A percentile compares a stretch with the other conserved stretches of the same genome.
phyloP scores from a whole-genome alignment of 2,329 filamentous ascomycete species.

The Cucurbitaria berberidis region DNA sequence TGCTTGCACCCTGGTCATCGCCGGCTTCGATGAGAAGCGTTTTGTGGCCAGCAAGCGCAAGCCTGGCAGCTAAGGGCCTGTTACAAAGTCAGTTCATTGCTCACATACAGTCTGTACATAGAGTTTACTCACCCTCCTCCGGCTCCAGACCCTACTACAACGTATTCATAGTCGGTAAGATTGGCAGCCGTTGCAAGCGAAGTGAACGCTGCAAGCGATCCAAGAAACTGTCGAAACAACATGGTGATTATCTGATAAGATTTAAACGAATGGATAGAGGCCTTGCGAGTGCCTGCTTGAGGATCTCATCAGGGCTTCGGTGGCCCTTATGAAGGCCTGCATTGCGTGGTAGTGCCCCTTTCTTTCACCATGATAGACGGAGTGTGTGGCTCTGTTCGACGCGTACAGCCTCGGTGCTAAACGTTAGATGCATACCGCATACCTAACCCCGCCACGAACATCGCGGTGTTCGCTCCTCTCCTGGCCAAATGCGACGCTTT shows the following conservation, averaged over 20 bases:
- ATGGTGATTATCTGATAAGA: constrained; percentile 20
- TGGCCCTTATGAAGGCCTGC: constrained; percentile 12
- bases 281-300: constrained; percentile 18
- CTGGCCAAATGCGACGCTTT: constrained; percentile 11
- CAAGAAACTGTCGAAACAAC: constrained; percentile 29
- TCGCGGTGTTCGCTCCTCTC: constrained; percentile 16
- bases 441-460: constrained; percentile 5
- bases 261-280: constrained; percentile 23
- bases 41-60: constrained; percentile 65
- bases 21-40: constrained; percentile 68
- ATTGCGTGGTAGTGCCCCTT: constrained; percentile 1
- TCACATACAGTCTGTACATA: neutral
- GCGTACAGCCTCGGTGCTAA: constrained; percentile 2
- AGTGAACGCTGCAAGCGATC: constrained; percentile 25
- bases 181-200: constrained; percentile 35
- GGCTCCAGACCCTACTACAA: constrained; percentile 63
- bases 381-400: neutral
- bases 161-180: constrained; percentile 62
- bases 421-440: constrained; percentile 1
- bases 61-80: constrained; percentile 54
- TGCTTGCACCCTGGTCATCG: constrained; percentile 60
- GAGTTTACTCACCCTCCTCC: constrained; percentile 30
- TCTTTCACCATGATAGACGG: neutral
- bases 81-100: neutral
- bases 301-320: neutral